Evolutionary conservation across 352 stramenopile genomes (phyloP), one percentile per base, ranked within the genome.

Genomic region (Globisporangium alternatum): DNA sequence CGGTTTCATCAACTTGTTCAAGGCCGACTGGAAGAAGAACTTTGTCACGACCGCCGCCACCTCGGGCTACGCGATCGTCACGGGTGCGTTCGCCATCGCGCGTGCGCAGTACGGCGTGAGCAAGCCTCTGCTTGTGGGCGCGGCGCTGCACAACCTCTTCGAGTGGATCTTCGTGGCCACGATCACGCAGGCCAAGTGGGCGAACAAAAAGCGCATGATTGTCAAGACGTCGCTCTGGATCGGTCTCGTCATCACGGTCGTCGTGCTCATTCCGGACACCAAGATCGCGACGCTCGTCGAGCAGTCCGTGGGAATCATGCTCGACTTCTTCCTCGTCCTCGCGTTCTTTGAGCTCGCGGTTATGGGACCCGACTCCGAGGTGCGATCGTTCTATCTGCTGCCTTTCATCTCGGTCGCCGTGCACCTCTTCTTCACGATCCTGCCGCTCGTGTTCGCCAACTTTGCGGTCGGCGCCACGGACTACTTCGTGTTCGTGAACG

Each of bases 371-470:
- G 48, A 65, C 49, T 19, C 60, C 6, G 60, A 65, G 10, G 60
- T 65, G 31, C 49, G 49, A 3, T 59, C 60, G 35, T 65, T 65
- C 48, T 65, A 65, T 35, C n/a, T 59, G 13, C 37, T 59, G 4
- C 60, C 60, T 25, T 65, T 65, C 49, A 31, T 65, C 19, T 48
- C 60, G 10, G 49, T 54, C 4, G 60, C 60, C 28, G 49, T 53
- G 25, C 60, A 65, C 35, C 13, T 65, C 7, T 65, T 65, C 49
- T 51, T 57, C 35, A 65, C 60, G 48, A 65, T 65, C 60, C 28
- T 65, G 25, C 60, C 60, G 25, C 60, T 65, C 48, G 60, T 65
- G 35, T 65, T 65, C 41, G 60, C 60, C 8, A 65, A 65, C 60
- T 65, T 65, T 17, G 60, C 41, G 19, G 60, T 65, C 39, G 60